Evolutionary conservation across 208 protist species (phyloP), one percentile per base, ranked within the genome.

Genomic region (Leishmania braziliensis): DNA sequence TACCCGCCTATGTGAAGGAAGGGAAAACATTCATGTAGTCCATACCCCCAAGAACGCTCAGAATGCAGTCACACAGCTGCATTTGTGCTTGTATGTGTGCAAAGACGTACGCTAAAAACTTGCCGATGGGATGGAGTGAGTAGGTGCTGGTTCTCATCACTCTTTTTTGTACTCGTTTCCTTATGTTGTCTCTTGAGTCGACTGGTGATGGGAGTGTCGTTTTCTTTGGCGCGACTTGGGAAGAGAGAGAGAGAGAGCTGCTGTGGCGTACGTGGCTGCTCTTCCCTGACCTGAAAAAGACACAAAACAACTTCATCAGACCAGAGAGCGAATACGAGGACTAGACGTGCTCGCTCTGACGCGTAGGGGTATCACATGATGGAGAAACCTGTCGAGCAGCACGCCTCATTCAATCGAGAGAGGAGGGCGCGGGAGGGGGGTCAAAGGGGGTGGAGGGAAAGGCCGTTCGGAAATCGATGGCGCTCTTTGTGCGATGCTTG

Each of bases 121-220:
- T 50, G 66, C 39, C 26, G 18, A 71, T 43, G 39, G 46, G 23
- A 3, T 16, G 10, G 29, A 9, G 53, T 26, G 43, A 33, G 69
- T 9, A 53, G 69, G 23, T 8, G 23, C 26, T 71, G 26, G n/a
- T 29, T 0, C 9, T 53, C 26, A 10, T 51, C 43, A 46, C 0
- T 46, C 16, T 73, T 46, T 18, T 54, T 8, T 69, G 10, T 69
- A 5, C 46, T 50, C 79, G 29, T 74, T 81, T 78, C 71, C 69
- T 75, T 39, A 58, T 33, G 54, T 82, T 54, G 12, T 71, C n/a
- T 60, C 51, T 58, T 84, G 50, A 29, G 48, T 63, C 54, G 36
- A 26, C 4, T 54, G n/a, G 33, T 51, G 69, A 3, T 33, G 69
- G 10, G 20, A 63, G 33, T 62, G 29, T 81, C 54, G 46, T 50